phyloP scores from a whole-genome alignment of 208 protist genomes.

The Trypanosomatidae sp. region DNA sequence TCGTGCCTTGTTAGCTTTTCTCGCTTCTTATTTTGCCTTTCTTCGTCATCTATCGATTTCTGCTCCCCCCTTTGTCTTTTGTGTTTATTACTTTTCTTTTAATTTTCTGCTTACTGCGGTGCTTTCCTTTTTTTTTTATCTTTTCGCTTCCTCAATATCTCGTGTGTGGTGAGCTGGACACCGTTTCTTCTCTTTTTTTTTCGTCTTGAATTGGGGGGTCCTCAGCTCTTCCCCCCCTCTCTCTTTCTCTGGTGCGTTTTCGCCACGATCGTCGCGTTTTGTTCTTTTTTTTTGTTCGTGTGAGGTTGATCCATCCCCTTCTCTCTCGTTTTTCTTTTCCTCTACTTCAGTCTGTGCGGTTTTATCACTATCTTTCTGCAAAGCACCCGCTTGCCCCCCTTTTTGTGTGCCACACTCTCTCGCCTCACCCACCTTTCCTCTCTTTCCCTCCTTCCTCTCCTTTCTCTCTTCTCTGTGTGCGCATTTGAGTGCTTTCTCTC shows the following conservation, averaged over 20 bases:
- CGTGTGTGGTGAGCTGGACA: not conserved
- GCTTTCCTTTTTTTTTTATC: not conserved
- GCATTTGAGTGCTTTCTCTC: not conserved
- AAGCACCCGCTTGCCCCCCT: not conserved
- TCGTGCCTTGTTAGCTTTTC: conserved; percentile 1
- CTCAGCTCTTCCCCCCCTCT: conserved; percentile 3
- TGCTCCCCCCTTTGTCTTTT: not conserved
- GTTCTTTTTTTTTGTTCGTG: not conserved
- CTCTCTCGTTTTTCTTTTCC: conserved; percentile 12
- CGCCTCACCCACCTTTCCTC: not conserved
- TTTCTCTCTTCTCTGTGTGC: not conserved
- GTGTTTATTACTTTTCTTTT: not conserved
- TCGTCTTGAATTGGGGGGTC: not conserved
- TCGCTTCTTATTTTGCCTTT: not conserved
- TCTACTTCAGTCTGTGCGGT: conserved; percentile 7
- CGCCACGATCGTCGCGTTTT: not conserved
- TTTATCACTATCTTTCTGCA: conserved; percentile 1
- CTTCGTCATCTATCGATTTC: conserved; percentile 1
- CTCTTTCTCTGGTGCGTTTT: conserved; percentile 9
- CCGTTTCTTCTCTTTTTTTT: not conserved
- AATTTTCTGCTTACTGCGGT: not conserved
- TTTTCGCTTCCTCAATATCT: not conserved
- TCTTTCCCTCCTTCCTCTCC: not conserved
- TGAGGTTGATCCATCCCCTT: not conserved
- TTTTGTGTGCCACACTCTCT: not conserved